Conservation (phyloP, 1,139 yeast genomes). For the Yamadazyma aaseri region DNA sequence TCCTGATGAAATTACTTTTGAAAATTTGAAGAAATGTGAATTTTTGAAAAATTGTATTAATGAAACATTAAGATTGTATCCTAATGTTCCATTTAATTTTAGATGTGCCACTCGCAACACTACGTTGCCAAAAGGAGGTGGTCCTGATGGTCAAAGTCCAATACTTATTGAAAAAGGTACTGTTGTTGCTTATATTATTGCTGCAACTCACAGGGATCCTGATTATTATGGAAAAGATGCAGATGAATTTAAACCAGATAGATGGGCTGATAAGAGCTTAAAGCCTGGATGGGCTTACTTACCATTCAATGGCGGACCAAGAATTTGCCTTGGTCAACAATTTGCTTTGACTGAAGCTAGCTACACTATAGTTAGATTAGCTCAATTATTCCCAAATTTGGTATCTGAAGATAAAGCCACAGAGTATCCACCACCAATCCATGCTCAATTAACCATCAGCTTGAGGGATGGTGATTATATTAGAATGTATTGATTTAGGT, state of each 20-base stretch:
- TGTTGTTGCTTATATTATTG: constrained; percentile 42
- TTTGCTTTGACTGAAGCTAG: constrained; percentile 55
- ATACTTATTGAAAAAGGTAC: constrained; percentile 47
- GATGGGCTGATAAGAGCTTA: constrained; percentile 28
- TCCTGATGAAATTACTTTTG: constrained; percentile 40
- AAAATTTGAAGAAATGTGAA: constrained; percentile 43
- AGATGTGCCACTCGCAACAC: constrained; percentile 46
- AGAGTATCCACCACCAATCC: constrained; percentile 30
- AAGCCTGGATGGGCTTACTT: constrained; percentile 52
- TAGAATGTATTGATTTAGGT: constrained; percentile 13
- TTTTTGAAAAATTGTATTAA: constrained; percentile 47
- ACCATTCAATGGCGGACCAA: constrained; percentile 63
- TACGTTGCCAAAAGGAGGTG: constrained; percentile 54
- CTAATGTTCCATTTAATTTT: constrained; percentile 54
- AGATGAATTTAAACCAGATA: constrained; percentile 46
- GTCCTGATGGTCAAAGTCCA: constrained; percentile 41
- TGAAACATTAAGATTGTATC: constrained; percentile 54
- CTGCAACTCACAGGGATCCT: constrained; percentile 45
- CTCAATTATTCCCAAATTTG: constrained; percentile 39
- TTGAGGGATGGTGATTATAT: constrained; percentile 25
- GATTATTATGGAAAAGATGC: constrained; percentile 51
- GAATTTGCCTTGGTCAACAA: constrained; percentile 62
- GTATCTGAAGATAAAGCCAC: constrained; percentile 20
- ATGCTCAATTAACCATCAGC: constrained; percentile 32
- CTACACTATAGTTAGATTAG: constrained; percentile 45